These are phyloP conservation scores for Hypoxylon rubiginosum DNA, from an alignment of 2,329 filamentous ascomycete species.

Conservation along the genomic window DNA sequence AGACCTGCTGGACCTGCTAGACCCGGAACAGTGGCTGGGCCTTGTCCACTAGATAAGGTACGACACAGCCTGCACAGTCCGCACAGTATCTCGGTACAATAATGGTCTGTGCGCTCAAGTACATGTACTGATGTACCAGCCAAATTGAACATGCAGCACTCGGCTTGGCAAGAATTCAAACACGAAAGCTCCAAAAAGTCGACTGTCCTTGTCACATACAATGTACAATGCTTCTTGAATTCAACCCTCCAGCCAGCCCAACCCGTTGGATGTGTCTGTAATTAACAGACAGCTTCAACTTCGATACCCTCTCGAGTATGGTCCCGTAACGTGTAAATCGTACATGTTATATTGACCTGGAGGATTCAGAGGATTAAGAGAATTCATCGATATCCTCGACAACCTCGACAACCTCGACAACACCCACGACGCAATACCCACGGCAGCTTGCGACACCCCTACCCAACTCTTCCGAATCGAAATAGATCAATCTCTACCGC, in stretches of 20 bases:
- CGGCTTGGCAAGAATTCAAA: constrained; percentile 12
- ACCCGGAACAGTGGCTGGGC: constrained; percentile 1
- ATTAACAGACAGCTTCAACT: not conserved
- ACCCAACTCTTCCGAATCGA: constrained; percentile 3
- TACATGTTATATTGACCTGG: not conserved
- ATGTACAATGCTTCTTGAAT: not conserved
- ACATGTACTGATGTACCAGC: not conserved
- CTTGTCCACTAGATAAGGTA: not conserved
- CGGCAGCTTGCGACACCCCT: not conserved
- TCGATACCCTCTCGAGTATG: not conserved
- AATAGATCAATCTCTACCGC: constrained; percentile 12
- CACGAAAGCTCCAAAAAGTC: constrained; percentile 5
- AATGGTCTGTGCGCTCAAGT: constrained; percentile 13
- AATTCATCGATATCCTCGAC: not conserved
- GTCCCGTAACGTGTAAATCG: not conserved
- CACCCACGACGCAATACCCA: not conserved
- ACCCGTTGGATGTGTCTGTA: constrained; percentile 2
- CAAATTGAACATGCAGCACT: constrained; percentile 1
- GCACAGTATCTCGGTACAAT: not conserved
- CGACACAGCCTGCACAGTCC: not conserved
- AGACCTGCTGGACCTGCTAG: too few relatives aligned
- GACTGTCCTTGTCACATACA: constrained; percentile 4
- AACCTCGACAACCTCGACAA: too few relatives aligned
- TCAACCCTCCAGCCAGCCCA: not conserved
- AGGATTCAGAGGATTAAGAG: not conserved